phyloP scores from a whole-genome alignment of 106 monocot genomes.

The Iris macrosiphon region DNA sequence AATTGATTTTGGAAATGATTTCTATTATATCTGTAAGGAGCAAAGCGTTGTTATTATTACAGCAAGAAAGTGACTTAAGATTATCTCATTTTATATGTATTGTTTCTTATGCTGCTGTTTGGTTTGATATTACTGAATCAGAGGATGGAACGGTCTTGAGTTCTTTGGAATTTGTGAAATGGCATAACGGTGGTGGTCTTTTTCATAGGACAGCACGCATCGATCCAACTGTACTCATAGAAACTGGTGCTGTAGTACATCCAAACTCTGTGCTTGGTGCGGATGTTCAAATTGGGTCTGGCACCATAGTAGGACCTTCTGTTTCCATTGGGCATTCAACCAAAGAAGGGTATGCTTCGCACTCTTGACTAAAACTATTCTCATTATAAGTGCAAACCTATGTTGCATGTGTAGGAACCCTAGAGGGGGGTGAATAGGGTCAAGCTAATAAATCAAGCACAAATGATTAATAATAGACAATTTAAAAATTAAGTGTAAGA shows the following conservation, averaged over 20 bases:
- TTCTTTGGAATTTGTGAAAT: constrained; percentile 39
- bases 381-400: too few relatives aligned
- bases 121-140: constrained; percentile 4
- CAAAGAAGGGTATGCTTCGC: constrained; percentile 48
- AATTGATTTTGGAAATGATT: too few relatives aligned
- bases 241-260: constrained; percentile 81
- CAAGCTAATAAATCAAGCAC: too few relatives aligned
- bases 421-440: too few relatives aligned
- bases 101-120: constrained; percentile 5
- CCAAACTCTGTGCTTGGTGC: constrained; percentile 41
- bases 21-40: too few relatives aligned
- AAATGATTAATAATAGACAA: too few relatives aligned
- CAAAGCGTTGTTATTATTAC: too few relatives aligned
- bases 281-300: constrained; percentile 76
- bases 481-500: too few relatives aligned
- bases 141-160: constrained; percentile 9
- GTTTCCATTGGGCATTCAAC: constrained; percentile 68
- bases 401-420: too few relatives aligned
- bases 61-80: too few relatives aligned
- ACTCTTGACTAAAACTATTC: background rate
- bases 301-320: constrained; percentile 75
- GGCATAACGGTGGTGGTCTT: constrained; percentile 83
- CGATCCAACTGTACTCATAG: constrained; percentile 56
- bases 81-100: too few relatives aligned
- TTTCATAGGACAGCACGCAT: constrained; percentile 54